phyloP scores from a whole-genome alignment of 345 rosid species.

The Microthlaspi erraticum region DNA sequence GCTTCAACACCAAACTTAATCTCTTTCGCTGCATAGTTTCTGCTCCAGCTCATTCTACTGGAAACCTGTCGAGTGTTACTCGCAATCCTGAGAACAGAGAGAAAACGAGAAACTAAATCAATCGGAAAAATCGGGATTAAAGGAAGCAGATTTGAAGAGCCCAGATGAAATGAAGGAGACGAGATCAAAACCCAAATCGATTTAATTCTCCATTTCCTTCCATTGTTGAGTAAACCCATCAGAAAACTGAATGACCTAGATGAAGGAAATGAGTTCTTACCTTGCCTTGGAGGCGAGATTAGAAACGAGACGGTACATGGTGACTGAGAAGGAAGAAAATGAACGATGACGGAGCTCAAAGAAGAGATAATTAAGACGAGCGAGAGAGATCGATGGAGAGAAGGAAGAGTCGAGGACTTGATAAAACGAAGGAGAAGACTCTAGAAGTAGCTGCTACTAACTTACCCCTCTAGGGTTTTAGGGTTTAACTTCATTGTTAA shows the following conservation, averaged over 20 bases:
- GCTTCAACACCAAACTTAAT: slow-evolving; percentile 73
- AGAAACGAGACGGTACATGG: slow-evolving; percentile 17
- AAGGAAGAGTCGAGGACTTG: not conserved
- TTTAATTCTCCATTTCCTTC: not conserved
- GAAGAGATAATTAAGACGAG: slow-evolving; percentile 7
- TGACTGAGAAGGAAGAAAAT: slow-evolving; percentile 3
- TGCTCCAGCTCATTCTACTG: slow-evolving; percentile 29
- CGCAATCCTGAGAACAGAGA: slow-evolving; percentile 15
- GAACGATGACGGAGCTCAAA: not conserved
- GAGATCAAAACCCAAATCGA: not conserved
- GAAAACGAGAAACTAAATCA: slow-evolving; percentile 5
- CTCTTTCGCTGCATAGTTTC: slow-evolving; percentile 74
- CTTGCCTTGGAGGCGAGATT: slow-evolving; percentile 25
- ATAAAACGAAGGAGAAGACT: not conserved
- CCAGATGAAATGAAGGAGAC: not conserved
- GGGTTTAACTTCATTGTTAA: not conserved
- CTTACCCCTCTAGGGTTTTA: not conserved
- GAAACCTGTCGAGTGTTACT: slow-evolving; percentile 25
- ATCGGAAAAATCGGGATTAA: not conserved
- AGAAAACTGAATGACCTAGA: not conserved
- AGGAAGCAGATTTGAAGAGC: slow-evolving; percentile 4
- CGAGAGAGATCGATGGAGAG: not conserved
- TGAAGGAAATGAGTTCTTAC: not conserved
- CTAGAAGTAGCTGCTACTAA: no score
- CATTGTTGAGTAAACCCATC: not conserved